Conservation (phyloP, 495 filamentous ascomycete genomes). For the Penicillium canariense region DNA sequence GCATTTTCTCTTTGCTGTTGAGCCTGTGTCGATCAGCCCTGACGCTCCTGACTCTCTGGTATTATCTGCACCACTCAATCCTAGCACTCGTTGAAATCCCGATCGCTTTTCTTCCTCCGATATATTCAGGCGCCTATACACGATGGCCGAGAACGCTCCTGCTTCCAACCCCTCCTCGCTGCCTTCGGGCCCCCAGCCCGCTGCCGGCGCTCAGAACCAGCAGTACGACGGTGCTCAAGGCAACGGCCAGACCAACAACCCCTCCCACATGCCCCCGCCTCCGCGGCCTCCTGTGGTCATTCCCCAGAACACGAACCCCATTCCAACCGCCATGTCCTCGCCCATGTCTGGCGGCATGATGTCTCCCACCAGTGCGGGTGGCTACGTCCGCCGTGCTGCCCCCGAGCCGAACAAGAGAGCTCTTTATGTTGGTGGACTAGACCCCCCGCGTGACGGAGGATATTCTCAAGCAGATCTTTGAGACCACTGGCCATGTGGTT, state of each 20-base stretch:
- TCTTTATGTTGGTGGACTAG: constrained; percentile 92
- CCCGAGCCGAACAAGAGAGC: constrained; percentile 99
- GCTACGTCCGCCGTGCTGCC: constrained; percentile 85
- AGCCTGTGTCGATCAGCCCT: neutral
- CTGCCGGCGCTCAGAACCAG: constrained; percentile 68
- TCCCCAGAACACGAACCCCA: constrained; percentile 94
- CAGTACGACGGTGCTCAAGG: constrained; percentile 63
- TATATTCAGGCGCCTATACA: constrained; percentile 12
- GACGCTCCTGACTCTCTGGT: neutral
- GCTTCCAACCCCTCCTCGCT: constrained; percentile 53
- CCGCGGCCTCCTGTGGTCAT: constrained; percentile 86
- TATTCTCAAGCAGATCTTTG: constrained; percentile 95
- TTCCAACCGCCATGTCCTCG: constrained; percentile 88
- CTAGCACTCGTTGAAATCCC: neutral
- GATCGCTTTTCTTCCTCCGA: neutral
- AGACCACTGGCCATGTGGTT: constrained; percentile 96
- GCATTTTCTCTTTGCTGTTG: neutral
- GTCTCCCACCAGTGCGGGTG: constrained; percentile 75
- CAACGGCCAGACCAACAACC: constrained; percentile 58
- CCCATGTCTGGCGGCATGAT: constrained; percentile 77
- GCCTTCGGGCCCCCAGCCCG: constrained; percentile 63
- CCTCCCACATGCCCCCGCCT: constrained; percentile 87
- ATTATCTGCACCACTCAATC: neutral
- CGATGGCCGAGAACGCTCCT: constrained; percentile 67
- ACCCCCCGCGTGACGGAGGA: constrained; percentile 96